Evolutionary conservation across 352 stramenopile species (phyloP), one percentile per base, ranked within the genome.

Genomic region (Pythium aphanidermatum): DNA sequence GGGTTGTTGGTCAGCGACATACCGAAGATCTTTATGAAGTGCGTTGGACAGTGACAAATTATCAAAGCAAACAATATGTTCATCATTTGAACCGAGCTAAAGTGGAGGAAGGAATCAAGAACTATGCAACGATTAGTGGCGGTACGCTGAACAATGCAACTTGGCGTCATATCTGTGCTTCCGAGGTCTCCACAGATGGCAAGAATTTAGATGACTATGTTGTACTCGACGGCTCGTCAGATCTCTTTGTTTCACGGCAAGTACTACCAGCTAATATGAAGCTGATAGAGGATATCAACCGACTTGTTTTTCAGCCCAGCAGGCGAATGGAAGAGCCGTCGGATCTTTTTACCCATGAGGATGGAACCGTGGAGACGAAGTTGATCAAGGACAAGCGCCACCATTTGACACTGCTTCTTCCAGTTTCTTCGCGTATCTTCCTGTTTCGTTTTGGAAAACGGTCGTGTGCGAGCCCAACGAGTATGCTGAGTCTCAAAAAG

Each of bases 361-460:
- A 58, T 14, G 34, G 50, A n/a, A 31, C 35, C 1, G 20, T 31
- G 3, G 41, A 35, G 3, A 52, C 42, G 0, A 49, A 50, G 37
- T 13, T 55, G 14, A 46, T 43, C 33, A 50, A 57, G 17, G 49
- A 44, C 24, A 50, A 50, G 27, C 31, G 38, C 8, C 29, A 45
- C 28, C 13, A 40, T 19, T 49, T 32, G 39, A 50, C 12, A 33
- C 49, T 1, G 41, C 50, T 16, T 47, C 41, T 3, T 59, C 29
- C 10, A 48, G 42, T 12, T 59, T 59, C 28, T 36, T 59, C 5
- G 41, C 51, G 1, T 53, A 59, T 19, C 24, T 59, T 3, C 51
- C 51, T 3, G 1, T 51, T 5, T 32, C 51, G 19, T 59, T 53
- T 29, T 59, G 42, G 51, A 52, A 40, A 1, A 41, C 21, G 4